Evolutionary conservation across 352 stramenopile genomes (phyloP).

Genomic region (Phytopythium helicoides): DNA sequence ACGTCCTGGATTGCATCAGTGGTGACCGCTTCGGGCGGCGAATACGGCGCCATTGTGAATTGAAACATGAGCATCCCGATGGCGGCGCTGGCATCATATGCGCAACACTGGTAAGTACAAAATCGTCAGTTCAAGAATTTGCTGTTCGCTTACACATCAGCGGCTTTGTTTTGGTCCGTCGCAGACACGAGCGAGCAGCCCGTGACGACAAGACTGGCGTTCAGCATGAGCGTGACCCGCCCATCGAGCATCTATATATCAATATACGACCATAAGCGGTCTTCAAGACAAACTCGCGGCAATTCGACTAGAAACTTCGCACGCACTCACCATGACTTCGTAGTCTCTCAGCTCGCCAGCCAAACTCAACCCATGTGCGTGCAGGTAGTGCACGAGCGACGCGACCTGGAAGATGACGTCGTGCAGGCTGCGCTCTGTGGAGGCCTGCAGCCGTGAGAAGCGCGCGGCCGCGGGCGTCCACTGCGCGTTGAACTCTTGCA

Average conservation of each 20-base stretch:
- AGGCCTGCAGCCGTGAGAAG: constrained; percentile 16
- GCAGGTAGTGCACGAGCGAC: constrained; percentile 58
- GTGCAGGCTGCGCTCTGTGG: constrained; percentile 47
- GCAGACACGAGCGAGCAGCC: constrained; percentile 43
- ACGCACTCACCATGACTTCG: constrained; percentile 48
- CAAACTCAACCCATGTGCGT: constrained; percentile 44
- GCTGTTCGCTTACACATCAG: constrained; percentile 58
- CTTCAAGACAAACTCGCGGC: not conserved
- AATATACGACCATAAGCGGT: not conserved
- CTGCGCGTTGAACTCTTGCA: constrained; percentile 35
- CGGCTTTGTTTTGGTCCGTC: constrained; percentile 29
- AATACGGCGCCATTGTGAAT: constrained; percentile 42
- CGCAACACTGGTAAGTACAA: not conserved
- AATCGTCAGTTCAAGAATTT: not conserved
- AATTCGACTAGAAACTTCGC: no score
- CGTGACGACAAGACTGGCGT: constrained; percentile 40
- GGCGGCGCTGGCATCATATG: constrained; percentile 21
- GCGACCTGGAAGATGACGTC: constrained; percentile 48
- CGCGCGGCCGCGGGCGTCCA: constrained; percentile 29
- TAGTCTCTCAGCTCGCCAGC: constrained; percentile 48
- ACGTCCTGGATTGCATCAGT: constrained; percentile 28
- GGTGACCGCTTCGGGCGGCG: constrained; percentile 20
- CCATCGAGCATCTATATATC: constrained; percentile 28
- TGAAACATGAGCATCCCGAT: constrained; percentile 68
- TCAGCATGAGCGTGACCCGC: constrained; percentile 40